Conservation (phyloP, 2,329 filamentous ascomycete species). For the Xylaria multiplex region DNA sequence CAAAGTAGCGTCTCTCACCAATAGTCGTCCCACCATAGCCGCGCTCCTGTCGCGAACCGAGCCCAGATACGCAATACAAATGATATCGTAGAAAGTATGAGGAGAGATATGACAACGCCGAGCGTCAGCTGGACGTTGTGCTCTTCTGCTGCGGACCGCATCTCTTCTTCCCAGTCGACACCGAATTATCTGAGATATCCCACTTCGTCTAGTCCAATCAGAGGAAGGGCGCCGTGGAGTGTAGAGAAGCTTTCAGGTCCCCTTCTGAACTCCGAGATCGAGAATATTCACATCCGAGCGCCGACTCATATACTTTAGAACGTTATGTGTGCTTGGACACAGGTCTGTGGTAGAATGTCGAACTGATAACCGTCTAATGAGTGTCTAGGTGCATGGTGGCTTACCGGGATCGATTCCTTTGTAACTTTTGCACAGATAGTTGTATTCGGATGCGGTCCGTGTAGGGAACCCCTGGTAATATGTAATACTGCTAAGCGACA, state of each 20-base stretch:
- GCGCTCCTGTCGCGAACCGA: constrained; percentile 40
- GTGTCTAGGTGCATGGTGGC: constrained; percentile 8
- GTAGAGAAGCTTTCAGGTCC: constrained; percentile 16
- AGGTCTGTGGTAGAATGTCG: background rate
- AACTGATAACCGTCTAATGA: constrained; percentile 9
- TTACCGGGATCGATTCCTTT: constrained; percentile 27
- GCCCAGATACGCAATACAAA: constrained; percentile 45
- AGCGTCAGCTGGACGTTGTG: constrained; percentile 44
- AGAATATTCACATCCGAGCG: constrained; percentile 5
- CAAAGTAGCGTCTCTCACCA: constrained; percentile 31
- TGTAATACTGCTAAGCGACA: constrained; percentile 20
- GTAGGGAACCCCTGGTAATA: constrained; percentile 18
- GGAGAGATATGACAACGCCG: constrained; percentile 45
- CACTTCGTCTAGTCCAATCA: constrained; percentile 12
- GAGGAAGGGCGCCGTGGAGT: constrained; percentile 19
- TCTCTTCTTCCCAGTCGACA: constrained; percentile 25
- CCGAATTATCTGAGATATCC: constrained; percentile 13
- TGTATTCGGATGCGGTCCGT: constrained; percentile 21
- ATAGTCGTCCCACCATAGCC: constrained; percentile 47
- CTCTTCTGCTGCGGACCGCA: constrained; percentile 36
- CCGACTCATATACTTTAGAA: constrained; percentile 25
- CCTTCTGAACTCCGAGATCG: constrained; percentile 21
- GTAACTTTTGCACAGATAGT: constrained; percentile 15
- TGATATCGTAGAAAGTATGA: constrained; percentile 42
- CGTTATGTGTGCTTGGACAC: background rate